Evolutionary conservation across 2,329 filamentous ascomycete species (phyloP).

Genomic region (Dothidotthia symphoricarpi): DNA sequence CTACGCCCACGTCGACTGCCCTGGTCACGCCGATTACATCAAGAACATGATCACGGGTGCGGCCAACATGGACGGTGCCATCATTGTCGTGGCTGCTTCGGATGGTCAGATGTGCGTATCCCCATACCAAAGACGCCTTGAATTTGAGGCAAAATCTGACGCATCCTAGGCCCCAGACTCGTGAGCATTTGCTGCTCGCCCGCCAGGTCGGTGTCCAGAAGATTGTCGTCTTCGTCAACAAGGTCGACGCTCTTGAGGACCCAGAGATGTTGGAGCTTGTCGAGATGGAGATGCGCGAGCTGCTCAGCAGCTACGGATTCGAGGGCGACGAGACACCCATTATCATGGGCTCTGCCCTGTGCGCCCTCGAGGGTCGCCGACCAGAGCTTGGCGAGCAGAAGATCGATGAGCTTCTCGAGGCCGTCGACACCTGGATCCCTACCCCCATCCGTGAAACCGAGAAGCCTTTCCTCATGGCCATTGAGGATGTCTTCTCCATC

Average conservation of each 20-base stretch:
- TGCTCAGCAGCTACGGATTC: constrained; percentile 88
- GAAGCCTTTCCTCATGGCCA: constrained; percentile 98
- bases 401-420: constrained; percentile 87
- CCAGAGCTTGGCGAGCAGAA: constrained; percentile 82
- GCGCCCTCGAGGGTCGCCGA: constrained; percentile 82
- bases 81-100: constrained; percentile 96
- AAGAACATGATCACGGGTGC: constrained; percentile 99
- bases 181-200: constrained; percentile 95
- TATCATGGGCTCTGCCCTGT: constrained; percentile 93
- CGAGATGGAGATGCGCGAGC: constrained; percentile 99
- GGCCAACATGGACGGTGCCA: constrained; percentile 98
- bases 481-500: constrained; percentile 67
- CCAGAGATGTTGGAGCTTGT: constrained; percentile 99
- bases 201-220: constrained; percentile 97
- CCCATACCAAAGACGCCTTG: neutral
- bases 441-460: constrained; percentile 91
- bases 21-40: constrained; percentile 99
- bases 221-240: constrained; percentile 99
- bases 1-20: constrained; percentile 99
- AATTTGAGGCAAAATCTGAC: neutral
- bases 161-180: constrained; percentile 74
- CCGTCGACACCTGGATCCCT: constrained; percentile 94
- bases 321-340: constrained; percentile 98
- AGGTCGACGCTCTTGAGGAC: constrained; percentile 95
- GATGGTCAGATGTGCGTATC: constrained; percentile 84